Base-by-base conservation (phyloP, 2,329 filamentous ascomycete genomes). In the Coniella lustricola region DNA sequence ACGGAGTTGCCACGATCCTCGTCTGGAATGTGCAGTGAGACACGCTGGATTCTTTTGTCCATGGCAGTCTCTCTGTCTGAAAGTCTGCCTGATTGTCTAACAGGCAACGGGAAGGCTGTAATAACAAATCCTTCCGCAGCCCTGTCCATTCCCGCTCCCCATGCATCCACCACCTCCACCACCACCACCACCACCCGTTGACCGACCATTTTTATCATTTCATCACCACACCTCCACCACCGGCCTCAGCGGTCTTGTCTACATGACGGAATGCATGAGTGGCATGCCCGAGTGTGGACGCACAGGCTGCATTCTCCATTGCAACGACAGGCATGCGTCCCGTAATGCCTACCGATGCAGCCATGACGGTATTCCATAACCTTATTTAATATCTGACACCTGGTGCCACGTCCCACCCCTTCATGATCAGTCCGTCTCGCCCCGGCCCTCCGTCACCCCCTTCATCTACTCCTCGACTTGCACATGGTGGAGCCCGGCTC, bases 11-110 rank as follows among this genome's bases (percentile, higher is more conserved):
- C 25, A 29, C 38, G 29, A n/a, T n/a, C 38, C n/a, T 21, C 38
- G 29, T 25, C 22, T 44, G 50, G 50, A 52, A 52, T 52, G 50
- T 7, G 33, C 43, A 35, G 35, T 52, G 50, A 52, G 50, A 52
- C 50, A 52, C 46, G 31, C 44, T 43, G 37, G 38, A 41, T 34
- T 44, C 20, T 13, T 49, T 46, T 41, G 46, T 44, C 36, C 37
- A 31, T 5, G 20, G 38, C 8, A 14, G 22, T 25, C 38, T 13
- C 13, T 21, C n/a, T 41, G 17, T 22, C 38, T 17, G 22, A 18
- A n/a, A n/a, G n/a, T n/a, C n/a, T n/a, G n/a, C 9, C 4, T 41
- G 5, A 16, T 4, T 31, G 5, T 31, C 13, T 29, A 21, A 12
- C 14, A n/a, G 21, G n/a, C 20, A 9, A n/a, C 9, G 4, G 34